These are phyloP conservation scores for Dictyostelium purpureum DNA, from an alignment of 78 protist species.

Conservation along the genomic window DNA sequence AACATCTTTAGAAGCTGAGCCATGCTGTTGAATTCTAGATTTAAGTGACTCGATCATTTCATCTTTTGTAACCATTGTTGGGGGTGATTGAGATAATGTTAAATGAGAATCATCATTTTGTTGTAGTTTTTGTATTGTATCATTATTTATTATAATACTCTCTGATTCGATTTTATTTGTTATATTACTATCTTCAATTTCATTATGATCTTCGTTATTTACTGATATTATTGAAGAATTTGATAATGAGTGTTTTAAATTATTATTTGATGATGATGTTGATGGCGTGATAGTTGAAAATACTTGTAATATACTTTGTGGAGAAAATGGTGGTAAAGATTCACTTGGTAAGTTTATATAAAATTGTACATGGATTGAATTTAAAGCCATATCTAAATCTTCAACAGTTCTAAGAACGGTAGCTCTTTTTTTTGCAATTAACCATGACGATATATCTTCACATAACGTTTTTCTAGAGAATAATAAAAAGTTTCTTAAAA, in stretches of 20 bases:
- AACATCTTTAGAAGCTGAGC: not conserved
- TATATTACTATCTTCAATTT: not conserved
- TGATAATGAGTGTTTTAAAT: not conserved
- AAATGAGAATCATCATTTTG: not conserved
- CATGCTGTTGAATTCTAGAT: conserved; percentile 11
- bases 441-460: conserved; percentile 1
- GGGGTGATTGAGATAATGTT: conserved; percentile 6
- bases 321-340: conserved; percentile 35
- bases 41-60: conserved; percentile 70
- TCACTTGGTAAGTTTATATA: conserved; percentile 48
- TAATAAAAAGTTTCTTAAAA: conserved; percentile 55
- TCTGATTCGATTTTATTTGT: not conserved
- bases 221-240: not conserved
- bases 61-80: conserved; percentile 42
- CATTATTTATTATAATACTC: not conserved
- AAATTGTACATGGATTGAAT: conserved; percentile 70
- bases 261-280: not conserved
- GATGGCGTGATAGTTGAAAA: conserved; percentile 22
- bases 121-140: not conserved
- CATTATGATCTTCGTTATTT: not conserved
- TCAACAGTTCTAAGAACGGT: conserved; percentile 62
- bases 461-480: conserved; percentile 34
- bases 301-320: not conserved
- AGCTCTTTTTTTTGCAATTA: conserved; percentile 15
- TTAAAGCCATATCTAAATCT: conserved; percentile 68